Evolutionary conservation across 441 rosid genomes (phyloP), one percentile per base, ranked within the genome.

Genomic region (Macaranga tanarius): DNA sequence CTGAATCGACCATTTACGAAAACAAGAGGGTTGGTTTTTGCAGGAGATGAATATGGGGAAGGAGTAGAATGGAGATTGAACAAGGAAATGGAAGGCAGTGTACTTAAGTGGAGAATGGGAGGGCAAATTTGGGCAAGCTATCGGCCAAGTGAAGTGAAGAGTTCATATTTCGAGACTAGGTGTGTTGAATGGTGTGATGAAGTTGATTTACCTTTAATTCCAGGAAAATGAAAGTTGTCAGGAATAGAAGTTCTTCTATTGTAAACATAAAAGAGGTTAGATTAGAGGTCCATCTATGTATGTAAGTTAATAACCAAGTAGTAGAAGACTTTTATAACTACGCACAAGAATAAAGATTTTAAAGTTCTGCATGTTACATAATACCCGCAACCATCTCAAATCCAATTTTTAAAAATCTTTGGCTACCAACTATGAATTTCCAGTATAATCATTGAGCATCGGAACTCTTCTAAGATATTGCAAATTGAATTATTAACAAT

Each of bases 1-100:
- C 77, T 82, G 0, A 83, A 78, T 52, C 76, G 91, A 70, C 78
- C 88, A 19, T 88, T 88, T 72, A 86, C 95, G 8, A 91, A 88
- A 77, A 78, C 79, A 52, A 91, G 98, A 26, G 97, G 95, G 22
- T 17, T 90, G 74, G 84, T 93, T 4, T 89, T 93, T 55, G 92
- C 89, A 4, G 89, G 87, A 7, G 95, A 89, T 72, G 96, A 84
- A 73, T 90, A 85, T 50, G 98, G 97, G 50, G 89, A 83, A 45
- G 81, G 74, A 50, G 90, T 85, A 25, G 82, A 76, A 52, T 93
- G 98, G 98, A 84, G 98, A 82, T 77, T 93, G 77, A 86, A 85
- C 78, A 90, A 82, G 70, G 98, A 93, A 71, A 90, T 84, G 98
- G 97, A 93, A 82, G 98, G 97, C 64, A 93, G 89, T 71, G 97